Percentiles rank a stretch among this genome's conserved stretches.
These are phyloP conservation scores for Cyclostephanos invisitatus DNA, from an alignment of 108 stramenopile genomes.

Conservation along the genomic window DNA sequence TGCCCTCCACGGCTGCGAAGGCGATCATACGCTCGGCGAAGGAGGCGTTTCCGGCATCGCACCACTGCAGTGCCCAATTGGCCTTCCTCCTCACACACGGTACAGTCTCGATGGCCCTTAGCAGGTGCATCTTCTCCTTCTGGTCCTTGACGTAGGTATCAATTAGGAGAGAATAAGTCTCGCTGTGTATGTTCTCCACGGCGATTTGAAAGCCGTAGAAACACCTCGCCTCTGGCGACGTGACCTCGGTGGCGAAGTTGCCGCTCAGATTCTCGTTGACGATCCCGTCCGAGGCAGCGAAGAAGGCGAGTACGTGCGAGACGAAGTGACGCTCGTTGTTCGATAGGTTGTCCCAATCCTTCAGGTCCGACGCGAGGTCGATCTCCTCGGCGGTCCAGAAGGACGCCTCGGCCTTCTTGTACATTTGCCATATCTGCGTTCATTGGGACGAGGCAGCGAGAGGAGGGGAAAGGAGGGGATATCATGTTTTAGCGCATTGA, in stretches of 20 bases:
- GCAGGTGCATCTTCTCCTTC: slow-evolving; percentile 76
- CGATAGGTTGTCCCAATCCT: slow-evolving; percentile 93
- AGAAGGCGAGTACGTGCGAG: slow-evolving; percentile 98
- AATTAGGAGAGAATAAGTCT: slow-evolving; percentile 98
- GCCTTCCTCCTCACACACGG: slow-evolving; percentile 98
- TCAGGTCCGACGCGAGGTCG: slow-evolving; percentile 93
- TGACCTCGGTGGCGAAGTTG: slow-evolving; percentile 98
- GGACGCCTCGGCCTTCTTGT: slow-evolving; percentile 99
- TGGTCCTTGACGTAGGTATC: slow-evolving; percentile 97
- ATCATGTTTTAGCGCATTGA: neutral
- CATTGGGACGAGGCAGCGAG: too few relatives aligned
- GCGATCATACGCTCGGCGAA: slow-evolving; percentile 99
- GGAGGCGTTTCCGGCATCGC: slow-evolving; percentile 80
- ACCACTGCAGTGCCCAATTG: slow-evolving; percentile 97
- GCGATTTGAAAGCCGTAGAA: slow-evolving; percentile 99
- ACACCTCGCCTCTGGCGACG: slow-evolving; percentile 96
- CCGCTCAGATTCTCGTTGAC: slow-evolving; percentile 99
- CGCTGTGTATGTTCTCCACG: slow-evolving; percentile 99
- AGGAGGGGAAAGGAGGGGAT: slow-evolving; percentile 9
- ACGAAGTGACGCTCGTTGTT: slow-evolving; percentile 98
- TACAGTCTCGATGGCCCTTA: slow-evolving; percentile 91
- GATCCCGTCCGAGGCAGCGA: slow-evolving; percentile 99
- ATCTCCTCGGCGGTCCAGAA: slow-evolving; percentile 99
- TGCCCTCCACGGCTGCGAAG: slow-evolving; percentile 99
- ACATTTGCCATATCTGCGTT: slow-evolving; percentile 90